Percentiles rank a stretch among this genome's conserved stretches.
Evolutionary conservation across 805 yeast species (phyloP).

Genomic region (Scheffersomyces stipitis): DNA sequence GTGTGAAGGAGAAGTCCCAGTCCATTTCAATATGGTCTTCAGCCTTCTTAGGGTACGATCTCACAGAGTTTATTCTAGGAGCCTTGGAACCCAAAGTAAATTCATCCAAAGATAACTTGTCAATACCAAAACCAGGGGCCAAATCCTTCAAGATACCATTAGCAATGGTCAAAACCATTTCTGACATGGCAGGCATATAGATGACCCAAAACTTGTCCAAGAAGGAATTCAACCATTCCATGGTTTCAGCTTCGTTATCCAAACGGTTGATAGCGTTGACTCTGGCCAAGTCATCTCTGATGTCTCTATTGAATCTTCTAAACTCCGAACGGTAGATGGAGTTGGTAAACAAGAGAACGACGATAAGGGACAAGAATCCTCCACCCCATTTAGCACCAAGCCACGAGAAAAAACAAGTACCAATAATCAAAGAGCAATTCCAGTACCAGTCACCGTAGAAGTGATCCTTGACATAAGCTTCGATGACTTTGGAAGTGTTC

Average conservation of each 20-base stretch:
- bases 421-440: constrained; percentile 62
- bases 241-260: constrained; percentile 65
- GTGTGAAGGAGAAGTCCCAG: constrained; percentile 79
- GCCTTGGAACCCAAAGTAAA: constrained; percentile 81
- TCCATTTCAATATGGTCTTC: constrained; percentile 74
- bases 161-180: constrained; percentile 69
- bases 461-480: constrained; percentile 63
- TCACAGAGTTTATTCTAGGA: constrained; percentile 70
- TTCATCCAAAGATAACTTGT: constrained; percentile 68
- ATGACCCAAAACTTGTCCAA: constrained; percentile 83
- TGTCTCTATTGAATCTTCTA: constrained; percentile 70
- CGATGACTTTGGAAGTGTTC: constrained; percentile 37
- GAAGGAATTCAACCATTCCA: constrained; percentile 79
- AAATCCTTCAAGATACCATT: constrained; percentile 65
- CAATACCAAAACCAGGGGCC: constrained; percentile 84
- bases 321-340: constrained; percentile 73
- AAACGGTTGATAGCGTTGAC: constrained; percentile 60
- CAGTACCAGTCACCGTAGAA: constrained; percentile 72
- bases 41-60: constrained; percentile 70
- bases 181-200: constrained; percentile 82
- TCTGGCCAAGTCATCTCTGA: constrained; percentile 76
- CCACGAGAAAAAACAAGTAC: constrained; percentile 76
- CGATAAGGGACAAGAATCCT: constrained; percentile 60
- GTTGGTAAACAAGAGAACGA: constrained; percentile 59
- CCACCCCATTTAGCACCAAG: constrained; percentile 59